Conservation (phyloP, 2,329 filamentous ascomycete species). For the Dryadomyces sulphureus region DNA sequence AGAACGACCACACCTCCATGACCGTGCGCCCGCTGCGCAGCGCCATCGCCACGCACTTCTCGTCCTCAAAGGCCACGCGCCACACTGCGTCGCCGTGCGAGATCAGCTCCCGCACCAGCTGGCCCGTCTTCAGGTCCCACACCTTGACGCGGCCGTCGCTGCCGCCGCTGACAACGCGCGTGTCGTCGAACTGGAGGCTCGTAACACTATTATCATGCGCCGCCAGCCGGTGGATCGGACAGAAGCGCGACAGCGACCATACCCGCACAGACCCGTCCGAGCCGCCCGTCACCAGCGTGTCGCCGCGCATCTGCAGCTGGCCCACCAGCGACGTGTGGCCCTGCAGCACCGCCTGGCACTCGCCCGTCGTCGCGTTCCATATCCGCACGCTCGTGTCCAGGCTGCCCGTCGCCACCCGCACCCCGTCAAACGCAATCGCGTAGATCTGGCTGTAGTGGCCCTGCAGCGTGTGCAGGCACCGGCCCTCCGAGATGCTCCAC, state of each 20-base stretch:
- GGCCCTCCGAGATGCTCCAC: constrained; percentile 93
- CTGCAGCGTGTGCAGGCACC: constrained; percentile 75
- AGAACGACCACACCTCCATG: constrained; percentile 98
- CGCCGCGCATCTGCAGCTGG: constrained; percentile 87
- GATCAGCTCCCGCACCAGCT: constrained; percentile 79
- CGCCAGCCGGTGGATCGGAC: constrained; percentile 82
- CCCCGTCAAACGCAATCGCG: constrained; percentile 92
- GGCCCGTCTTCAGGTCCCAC: constrained; percentile 88
- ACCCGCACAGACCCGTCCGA: constrained; percentile 93
- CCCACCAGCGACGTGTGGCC: constrained; percentile 95
- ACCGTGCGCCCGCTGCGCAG: constrained; percentile 73
- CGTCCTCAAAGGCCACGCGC: constrained; percentile 95
- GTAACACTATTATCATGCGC: constrained; percentile 98
- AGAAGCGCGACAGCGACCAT: constrained; percentile 85
- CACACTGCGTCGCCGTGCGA: constrained; percentile 89
- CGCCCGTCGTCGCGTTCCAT: constrained; percentile 81
- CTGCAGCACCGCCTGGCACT: constrained; percentile 82
- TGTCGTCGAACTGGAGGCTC: constrained; percentile 92
- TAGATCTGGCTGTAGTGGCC: constrained; percentile 99
- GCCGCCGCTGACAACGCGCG: constrained; percentile 85
- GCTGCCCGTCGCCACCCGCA: constrained; percentile 85
- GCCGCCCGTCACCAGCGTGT: constrained; percentile 89
- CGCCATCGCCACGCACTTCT: constrained; percentile 94
- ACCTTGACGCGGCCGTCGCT: constrained; percentile 97
- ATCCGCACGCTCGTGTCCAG: constrained; percentile 93